phyloP scores from a whole-genome alignment of 2,329 filamentous ascomycete genomes.

The Sporothrix schenckii region DNA sequence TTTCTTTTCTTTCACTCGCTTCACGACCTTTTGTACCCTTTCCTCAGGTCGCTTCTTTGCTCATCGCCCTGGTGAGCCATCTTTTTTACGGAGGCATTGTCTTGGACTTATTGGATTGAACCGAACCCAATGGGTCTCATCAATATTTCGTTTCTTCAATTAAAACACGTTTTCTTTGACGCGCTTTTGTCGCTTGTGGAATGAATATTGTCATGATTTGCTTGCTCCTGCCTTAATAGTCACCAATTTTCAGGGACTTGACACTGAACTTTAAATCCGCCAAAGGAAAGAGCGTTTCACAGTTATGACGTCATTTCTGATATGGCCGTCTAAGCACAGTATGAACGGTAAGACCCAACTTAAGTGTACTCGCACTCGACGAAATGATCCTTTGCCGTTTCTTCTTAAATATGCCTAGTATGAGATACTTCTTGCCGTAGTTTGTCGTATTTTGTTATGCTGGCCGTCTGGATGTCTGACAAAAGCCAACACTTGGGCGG shows the following conservation, averaged over 20 bases:
- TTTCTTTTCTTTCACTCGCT: neutral
- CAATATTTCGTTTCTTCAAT: neutral
- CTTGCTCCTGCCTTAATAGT: neutral
- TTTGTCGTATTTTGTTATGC: neutral
- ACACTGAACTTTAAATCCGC: neutral
- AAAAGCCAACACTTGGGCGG: neutral
- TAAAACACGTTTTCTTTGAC: neutral
- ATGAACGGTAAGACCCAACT: neutral
- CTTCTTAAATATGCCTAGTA: too few species aligned
- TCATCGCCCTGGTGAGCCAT: neutral
- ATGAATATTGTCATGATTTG: neutral
- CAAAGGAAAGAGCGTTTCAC: neutral
- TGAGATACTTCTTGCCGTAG: too few species aligned
- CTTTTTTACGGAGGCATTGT: constrained; percentile 3
- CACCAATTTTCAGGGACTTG: neutral
- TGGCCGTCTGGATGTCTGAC: neutral
- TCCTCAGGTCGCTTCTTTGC: constrained; percentile 2
- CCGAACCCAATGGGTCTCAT: neutral
- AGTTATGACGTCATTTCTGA: constrained; percentile 1
- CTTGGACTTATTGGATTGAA: constrained; percentile 23
- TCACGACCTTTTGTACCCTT: neutral
- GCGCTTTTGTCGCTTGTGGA: neutral
- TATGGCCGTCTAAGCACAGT: neutral
- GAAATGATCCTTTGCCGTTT: too few species aligned
- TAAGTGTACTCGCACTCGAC: neutral